Conservation (phyloP, 2,329 filamentous ascomycete genomes). For the Boeremia lycopersici region DNA sequence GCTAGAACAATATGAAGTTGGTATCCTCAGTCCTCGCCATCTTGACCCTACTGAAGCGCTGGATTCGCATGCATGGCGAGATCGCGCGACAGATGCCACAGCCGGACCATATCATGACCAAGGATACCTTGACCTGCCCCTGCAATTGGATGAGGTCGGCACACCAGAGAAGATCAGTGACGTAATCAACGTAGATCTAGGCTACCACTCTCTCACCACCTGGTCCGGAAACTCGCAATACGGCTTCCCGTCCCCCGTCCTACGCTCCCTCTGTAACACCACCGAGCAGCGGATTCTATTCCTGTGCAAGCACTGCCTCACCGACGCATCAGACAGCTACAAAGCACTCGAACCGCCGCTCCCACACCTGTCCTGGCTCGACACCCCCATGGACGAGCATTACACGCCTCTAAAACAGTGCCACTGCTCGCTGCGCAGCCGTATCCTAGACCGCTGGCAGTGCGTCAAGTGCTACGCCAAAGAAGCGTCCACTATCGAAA, state of each 20-base stretch:
- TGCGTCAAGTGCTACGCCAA: constrained; percentile 20
- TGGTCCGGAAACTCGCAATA: constrained; percentile 27
- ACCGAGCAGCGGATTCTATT: constrained; percentile 28
- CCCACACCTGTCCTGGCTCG: constrained; percentile 7
- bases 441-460: constrained; percentile 23
- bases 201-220: constrained; percentile 20
- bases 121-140: constrained; percentile 39
- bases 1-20: constrained; percentile 31
- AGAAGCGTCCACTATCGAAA: constrained; percentile 5
- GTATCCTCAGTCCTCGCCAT: constrained; percentile 39
- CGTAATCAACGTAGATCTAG: constrained; percentile 35
- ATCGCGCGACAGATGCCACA: not conserved
- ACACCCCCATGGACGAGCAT: no score
- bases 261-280: constrained; percentile 31
- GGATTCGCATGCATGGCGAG: not conserved
- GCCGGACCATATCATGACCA: constrained; percentile 37
- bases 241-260: constrained; percentile 35
- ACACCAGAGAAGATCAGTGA: constrained; percentile 33
- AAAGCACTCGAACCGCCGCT: not conserved
- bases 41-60: constrained; percentile 4
- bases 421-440: constrained; percentile 11
- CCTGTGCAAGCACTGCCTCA: constrained; percentile 19
- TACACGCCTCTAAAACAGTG: not conserved
- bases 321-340: not conserved
- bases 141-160: constrained; percentile 24